Percentiles rank a stretch among this genome's conserved stretches.
These are phyloP conservation scores for Metarhizium album DNA, from an alignment of 2,329 filamentous ascomycete species.

Conservation along the genomic window DNA sequence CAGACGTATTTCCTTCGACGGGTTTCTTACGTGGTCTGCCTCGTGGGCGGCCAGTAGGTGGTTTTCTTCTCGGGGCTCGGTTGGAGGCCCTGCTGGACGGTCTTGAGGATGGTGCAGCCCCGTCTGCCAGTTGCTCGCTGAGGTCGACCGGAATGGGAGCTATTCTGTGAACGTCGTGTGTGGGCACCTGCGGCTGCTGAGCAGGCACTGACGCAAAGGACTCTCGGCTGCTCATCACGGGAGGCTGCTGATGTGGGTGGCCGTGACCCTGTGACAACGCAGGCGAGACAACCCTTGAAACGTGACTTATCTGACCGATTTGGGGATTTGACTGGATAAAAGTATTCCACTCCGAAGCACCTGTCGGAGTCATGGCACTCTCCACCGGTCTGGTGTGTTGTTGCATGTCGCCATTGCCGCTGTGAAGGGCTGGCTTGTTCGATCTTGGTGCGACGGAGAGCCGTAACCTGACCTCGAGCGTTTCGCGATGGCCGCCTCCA, in stretches of 20 bases:
- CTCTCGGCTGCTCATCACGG: conserved; percentile 13
- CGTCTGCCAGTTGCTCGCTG: conserved; percentile 8
- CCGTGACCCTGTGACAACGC: conserved; percentile 18
- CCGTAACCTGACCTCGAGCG: conserved; percentile 83
- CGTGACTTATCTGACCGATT: conserved; percentile 24
- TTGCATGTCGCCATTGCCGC: conserved; percentile 12
- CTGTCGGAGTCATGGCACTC: conserved; percentile 37
- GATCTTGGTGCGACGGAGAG: conserved; percentile 65
- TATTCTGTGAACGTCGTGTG: conserved; percentile 22
- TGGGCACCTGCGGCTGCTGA: conserved; percentile 10
- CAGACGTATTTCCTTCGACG: conserved; percentile 57
- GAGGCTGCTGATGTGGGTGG: conserved; percentile 7
- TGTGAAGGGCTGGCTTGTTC: conserved; percentile 19
- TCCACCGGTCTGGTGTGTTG: conserved; percentile 17
- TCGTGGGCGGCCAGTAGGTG: conserved; percentile 42
- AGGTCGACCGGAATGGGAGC: conserved; percentile 23
- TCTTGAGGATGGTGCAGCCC: conserved; percentile 32
- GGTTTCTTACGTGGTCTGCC: conserved; percentile 46
- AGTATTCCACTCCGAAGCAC: conserved; percentile 66
- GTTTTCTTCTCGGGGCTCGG: conserved; percentile 25
- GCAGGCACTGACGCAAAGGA: conserved; percentile 15
- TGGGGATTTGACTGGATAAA: conserved; percentile 63
- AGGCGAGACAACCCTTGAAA: conserved; percentile 26
- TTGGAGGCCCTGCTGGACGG: conserved; percentile 51
- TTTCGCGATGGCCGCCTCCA: conserved; percentile 72